Base-by-base conservation (phyloP, 2,329 filamentous ascomycete species). In the Aspergillus flavus region DNA sequence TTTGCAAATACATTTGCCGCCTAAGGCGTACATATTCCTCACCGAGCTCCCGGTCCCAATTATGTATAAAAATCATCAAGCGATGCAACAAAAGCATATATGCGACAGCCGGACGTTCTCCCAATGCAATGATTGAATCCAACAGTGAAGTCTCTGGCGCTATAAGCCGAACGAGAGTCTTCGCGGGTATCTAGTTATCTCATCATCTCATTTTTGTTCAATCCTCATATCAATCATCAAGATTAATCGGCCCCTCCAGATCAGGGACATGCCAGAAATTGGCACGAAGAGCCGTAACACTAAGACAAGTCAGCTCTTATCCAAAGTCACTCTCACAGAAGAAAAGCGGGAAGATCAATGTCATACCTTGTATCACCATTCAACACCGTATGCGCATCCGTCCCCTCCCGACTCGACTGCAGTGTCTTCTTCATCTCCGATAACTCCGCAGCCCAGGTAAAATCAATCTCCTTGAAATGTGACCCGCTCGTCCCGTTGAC, bases 311-410 rank as follows among this genome's bases (percentile, higher is more conserved):
- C 19, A 52, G 48, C 28, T 52, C 16, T 34, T 12, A 19, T 32
- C 28, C 3, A 50, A 30, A 34, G 32, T 34, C 28, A 52, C 16
- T n/a, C 11, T 28, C 23, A 30, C 12, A 16, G 6, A 50, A 16
- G 10, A 26, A 14, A 30, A 6, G 32, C 10, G 32, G 32, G 12
- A 11, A 34, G 10, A 14, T 39, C 12, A 41, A n/a, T 41, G 16
- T 53, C 65, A 69, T 81, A 92, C 91, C 91, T 94, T 6, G 93
- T 95, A 73, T 88, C 87, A 12, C 92, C 92, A 75, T 94, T 88
- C 75, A 91, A 89, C 34, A 97, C 91, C 12, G 90, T 91, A 90
- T 94, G 96, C 3, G 94, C 94, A 80, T 97, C 94, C 66, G 92
- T 95, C 1, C 92, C 93, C 10, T 91, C 90, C 58, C 85, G 83